Evolutionary conservation across 148 eudicot genomes (phyloP).

Genomic region (Arbutus unedo): DNA sequence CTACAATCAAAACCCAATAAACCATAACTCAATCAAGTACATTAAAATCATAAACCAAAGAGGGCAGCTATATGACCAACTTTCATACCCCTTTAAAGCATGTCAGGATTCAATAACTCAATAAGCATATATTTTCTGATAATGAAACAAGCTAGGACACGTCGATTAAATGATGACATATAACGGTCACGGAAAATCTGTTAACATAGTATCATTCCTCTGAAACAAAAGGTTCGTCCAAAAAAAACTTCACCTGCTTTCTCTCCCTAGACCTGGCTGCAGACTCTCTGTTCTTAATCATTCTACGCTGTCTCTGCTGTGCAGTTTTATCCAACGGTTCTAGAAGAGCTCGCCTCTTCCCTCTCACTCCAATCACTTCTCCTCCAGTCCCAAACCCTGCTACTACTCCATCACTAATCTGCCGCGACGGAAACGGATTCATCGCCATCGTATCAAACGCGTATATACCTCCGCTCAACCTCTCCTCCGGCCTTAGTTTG

Average conservation of each 20-base stretch:
- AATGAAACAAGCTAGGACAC: not conserved
- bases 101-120: not conserved
- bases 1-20: conserved; percentile 30
- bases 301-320: conserved; percentile 79
- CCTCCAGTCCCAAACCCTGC: conserved; percentile 31
- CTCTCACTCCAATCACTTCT: conserved; percentile 39
- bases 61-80: not conserved
- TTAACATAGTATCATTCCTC: not conserved
- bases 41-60: conserved; percentile 7
- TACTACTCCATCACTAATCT: conserved; percentile 17
- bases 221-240: not conserved
- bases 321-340: conserved; percentile 72
- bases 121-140: not conserved
- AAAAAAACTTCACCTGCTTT: conserved; percentile 57
- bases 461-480: conserved; percentile 33
- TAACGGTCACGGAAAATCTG: no score
- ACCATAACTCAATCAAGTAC: conserved; percentile 1
- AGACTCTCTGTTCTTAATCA: conserved; percentile 93
- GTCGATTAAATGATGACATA: no score
- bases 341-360: conserved; percentile 52
- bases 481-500: conserved; percentile 24
- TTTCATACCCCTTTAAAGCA: not conserved
- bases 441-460: conserved; percentile 29
- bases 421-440: conserved; percentile 13
- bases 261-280: conserved; percentile 92